phyloP scores from a whole-genome alignment of 768 basidiomycete species.

The Hygrophoropsis aurantiaca region DNA sequence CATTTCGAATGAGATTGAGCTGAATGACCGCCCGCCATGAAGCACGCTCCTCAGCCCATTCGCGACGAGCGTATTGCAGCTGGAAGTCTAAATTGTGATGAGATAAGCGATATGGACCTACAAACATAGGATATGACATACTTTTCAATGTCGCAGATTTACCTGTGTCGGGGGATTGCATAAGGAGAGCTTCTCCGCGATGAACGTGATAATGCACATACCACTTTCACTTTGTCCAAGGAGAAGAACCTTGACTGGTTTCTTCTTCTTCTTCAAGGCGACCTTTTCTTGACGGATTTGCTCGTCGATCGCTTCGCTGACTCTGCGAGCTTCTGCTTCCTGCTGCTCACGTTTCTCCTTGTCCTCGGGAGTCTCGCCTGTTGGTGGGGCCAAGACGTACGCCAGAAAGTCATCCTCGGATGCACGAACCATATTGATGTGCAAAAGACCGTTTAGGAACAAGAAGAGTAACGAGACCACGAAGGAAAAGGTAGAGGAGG shows the following conservation, averaged over 20 bases:
- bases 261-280: slow-evolving; percentile 58
- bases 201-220: slow-evolving; percentile 13
- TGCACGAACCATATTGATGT: slow-evolving; percentile 22
- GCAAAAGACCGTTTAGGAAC: background rate
- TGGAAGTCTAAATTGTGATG: slow-evolving; percentile 57
- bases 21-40: slow-evolving; percentile 78
- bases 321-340: slow-evolving; percentile 61
- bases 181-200: slow-evolving; percentile 13
- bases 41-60: slow-evolving; percentile 67
- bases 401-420: slow-evolving; percentile 64
- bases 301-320: slow-evolving; percentile 78
- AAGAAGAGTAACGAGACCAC: background rate
- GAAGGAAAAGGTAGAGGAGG: background rate
- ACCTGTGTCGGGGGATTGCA: slow-evolving; percentile 27
- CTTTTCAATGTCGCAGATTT: slow-evolving; percentile 83
- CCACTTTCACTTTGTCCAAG: slow-evolving; percentile 78
- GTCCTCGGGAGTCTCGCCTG: slow-evolving; percentile 59
- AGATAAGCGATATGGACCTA: slow-evolving; percentile 9
- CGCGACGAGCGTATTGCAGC: slow-evolving; percentile 64
- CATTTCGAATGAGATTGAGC: slow-evolving; percentile 77
- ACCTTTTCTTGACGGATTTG: slow-evolving; percentile 62
- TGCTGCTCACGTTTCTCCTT: slow-evolving; percentile 53
- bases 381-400: slow-evolving; percentile 59
- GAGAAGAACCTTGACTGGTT: slow-evolving; percentile 71
- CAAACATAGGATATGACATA: slow-evolving; percentile 26